Conservation (phyloP, 2,329 filamentous ascomycete species). For the Elsinoe arachidis region DNA sequence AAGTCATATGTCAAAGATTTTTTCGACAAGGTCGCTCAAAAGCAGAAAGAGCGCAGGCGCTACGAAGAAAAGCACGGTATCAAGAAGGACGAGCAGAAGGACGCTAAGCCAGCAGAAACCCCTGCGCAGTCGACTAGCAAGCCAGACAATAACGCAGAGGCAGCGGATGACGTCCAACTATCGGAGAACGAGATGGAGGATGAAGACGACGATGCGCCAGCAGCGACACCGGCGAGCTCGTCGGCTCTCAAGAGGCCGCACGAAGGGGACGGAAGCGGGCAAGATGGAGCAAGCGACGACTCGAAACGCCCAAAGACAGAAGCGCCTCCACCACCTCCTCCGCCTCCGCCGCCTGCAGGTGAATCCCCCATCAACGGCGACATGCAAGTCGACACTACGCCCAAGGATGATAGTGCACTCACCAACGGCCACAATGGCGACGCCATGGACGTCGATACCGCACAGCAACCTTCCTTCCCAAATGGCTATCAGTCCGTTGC, state of each 20-base stretch:
- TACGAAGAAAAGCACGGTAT: constrained; percentile 26
- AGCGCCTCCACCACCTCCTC: constrained; percentile 28
- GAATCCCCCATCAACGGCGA: neutral
- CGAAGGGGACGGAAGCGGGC: constrained; percentile 27
- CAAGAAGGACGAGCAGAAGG: constrained; percentile 16
- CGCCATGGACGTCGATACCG: constrained; percentile 5
- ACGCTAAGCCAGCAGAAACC: neutral
- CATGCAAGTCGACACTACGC: constrained; percentile 13
- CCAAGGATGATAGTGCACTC: neutral
- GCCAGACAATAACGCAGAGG: constrained; percentile 23
- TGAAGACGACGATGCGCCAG: constrained; percentile 17
- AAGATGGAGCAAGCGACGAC: constrained; percentile 20
- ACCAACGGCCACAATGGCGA: neutral
- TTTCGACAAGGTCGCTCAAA: constrained; percentile 76
- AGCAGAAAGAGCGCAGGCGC: constrained; percentile 50
- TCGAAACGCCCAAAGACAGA: constrained; percentile 26
- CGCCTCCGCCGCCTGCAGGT: constrained; percentile 27
- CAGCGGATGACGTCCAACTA: constrained; percentile 34
- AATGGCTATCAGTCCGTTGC: neutral
- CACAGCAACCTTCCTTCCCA: neutral
- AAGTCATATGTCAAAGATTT: constrained; percentile 78
- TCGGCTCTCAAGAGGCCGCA: constrained; percentile 28
- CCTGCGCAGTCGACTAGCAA: neutral
- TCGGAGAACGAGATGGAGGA: constrained; percentile 20
- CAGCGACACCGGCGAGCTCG: constrained; percentile 20